Conservation (phyloP, 2,329 filamentous ascomycete genomes). For the Xylariaceae sp. region DNA sequence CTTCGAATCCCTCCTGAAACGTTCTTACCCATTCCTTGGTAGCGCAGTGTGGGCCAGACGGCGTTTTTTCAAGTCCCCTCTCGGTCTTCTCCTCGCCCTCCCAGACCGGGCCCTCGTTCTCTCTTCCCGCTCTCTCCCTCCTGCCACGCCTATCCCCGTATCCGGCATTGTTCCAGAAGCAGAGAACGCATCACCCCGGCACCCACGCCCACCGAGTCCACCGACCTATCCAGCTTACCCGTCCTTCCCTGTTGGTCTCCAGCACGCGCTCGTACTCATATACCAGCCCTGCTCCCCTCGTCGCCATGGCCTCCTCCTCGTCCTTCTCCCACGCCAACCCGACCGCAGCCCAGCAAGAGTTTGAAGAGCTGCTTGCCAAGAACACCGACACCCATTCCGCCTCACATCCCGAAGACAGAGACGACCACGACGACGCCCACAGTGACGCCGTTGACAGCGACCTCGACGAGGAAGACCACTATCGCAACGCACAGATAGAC, state of each 20-base stretch:
- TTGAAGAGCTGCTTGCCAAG: conserved; percentile 53
- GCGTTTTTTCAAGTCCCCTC: conserved; percentile 1
- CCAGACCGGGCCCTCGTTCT: conserved; percentile 6
- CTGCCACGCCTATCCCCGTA: conserved; percentile 9
- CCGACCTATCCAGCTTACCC: not conserved
- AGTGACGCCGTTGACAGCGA: conserved; percentile 37
- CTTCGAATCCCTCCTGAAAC: conserved; percentile 3
- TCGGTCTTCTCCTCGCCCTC: not conserved
- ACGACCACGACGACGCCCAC: conserved; percentile 29
- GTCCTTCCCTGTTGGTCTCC: not conserved
- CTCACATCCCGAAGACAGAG: conserved; percentile 52
- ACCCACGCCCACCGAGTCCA: not conserved
- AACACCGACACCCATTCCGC: conserved; percentile 36
- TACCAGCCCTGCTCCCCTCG: conserved; percentile 4
- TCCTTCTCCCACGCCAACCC: conserved; percentile 27
- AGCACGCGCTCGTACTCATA: conserved; percentile 3
- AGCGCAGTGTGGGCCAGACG: not conserved
- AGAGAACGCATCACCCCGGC: conserved; percentile 4
- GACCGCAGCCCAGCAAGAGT: conserved; percentile 59
- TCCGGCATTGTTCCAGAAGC: conserved; percentile 23
- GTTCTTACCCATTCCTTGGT: conserved; percentile 3
- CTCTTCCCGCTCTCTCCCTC: conserved; percentile 1
- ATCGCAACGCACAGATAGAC: conserved; percentile 49
- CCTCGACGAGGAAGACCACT: conserved; percentile 48
- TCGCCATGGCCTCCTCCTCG: conserved; percentile 40